Percentiles rank a stretch among this genome's conserved stretches.
Conservation (phyloP, 2,329 filamentous ascomycete genomes). For the Celoporthe dispersa region DNA sequence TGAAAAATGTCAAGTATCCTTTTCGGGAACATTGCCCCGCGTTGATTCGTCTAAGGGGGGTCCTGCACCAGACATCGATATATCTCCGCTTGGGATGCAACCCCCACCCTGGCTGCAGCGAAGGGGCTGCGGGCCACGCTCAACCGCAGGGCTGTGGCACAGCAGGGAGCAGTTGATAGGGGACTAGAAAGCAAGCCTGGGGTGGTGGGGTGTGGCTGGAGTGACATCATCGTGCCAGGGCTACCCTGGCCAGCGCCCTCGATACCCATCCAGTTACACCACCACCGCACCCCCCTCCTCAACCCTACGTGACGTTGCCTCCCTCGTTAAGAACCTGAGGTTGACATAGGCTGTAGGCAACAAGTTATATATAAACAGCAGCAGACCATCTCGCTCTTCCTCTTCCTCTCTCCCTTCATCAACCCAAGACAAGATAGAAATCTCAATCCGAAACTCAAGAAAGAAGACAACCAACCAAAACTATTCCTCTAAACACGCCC, state of each 20-base stretch:
- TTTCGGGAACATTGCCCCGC: not conserved
- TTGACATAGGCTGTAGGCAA: not conserved
- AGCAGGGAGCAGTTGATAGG: not conserved
- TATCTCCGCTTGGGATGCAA: not conserved
- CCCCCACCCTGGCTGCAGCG: not conserved
- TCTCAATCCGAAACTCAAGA: not conserved
- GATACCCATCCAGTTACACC: not conserved
- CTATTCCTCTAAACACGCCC: not conserved
- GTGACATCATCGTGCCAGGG: conserved; percentile 22
- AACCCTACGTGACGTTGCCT: not conserved
- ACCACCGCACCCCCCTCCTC: not conserved
- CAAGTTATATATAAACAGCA: not conserved
- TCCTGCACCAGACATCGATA: not conserved
- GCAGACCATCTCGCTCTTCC: too few relatives aligned
- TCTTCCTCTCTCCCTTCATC: not conserved
- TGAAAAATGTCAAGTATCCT: not conserved
- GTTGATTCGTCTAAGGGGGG: not conserved
- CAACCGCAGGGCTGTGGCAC: conserved; percentile 4
- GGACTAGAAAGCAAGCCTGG: not conserved
- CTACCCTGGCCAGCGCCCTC: not conserved
- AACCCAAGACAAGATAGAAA: not conserved
- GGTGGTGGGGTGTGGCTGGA: conserved; percentile 9
- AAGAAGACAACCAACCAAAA: not conserved
- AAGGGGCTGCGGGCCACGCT: too few relatives aligned
- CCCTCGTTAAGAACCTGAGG: not conserved